Evolutionary conservation across 1,284 basidiomycete species (phyloP), one percentile per base, ranked within the genome.

Genomic region (Peniophora sp.): DNA sequence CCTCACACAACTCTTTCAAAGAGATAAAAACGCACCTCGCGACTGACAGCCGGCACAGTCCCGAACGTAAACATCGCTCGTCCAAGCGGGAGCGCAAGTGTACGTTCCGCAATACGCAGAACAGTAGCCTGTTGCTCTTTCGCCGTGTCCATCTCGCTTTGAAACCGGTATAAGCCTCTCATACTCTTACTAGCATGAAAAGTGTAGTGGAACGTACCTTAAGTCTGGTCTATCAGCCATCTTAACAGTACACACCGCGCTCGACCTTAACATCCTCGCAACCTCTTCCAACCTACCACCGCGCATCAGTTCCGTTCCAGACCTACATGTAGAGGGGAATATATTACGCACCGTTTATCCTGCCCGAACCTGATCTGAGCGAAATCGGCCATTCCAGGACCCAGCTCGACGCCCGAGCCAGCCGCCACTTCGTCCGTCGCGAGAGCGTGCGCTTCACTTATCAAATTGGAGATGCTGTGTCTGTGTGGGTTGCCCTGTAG

Each of bases 281-380:
- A 93, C 90, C 63, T 97, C 93, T 48, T 92, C 87, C 20, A 96
- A 62, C 22, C 93, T 77, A n/a, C n/a, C n/a, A n/a, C n/a, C n/a
- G n/a, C n/a, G n/a, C n/a, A n/a, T n/a, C n/a, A n/a, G n/a, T n/a
- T n/a, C n/a, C n/a, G n/a, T n/a, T n/a, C n/a, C n/a, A n/a, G n/a
- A n/a, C n/a, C n/a, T n/a, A n/a, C n/a, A n/a, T n/a, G n/a, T n/a
- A n/a, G n/a, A n/a, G n/a, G n/a, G n/a, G n/a, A n/a, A n/a, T n/a
- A n/a, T n/a, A n/a, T n/a, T n/a, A n/a, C n/a, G n/a, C n/a, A n/a
- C n/a, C n/a, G n/a, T 35, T 86, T 77, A 67, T 97, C 93, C 56
- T 90, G 81, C 3, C 89, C 88, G 56, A 95, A 95, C 5, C 92
- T 79, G 50, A 93, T 86, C 51, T 83, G 81, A 0, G 87, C 83